Evolutionary conservation across 2,329 filamentous ascomycete genomes (phyloP).

Genomic region (Penicillium janthinellum): DNA sequence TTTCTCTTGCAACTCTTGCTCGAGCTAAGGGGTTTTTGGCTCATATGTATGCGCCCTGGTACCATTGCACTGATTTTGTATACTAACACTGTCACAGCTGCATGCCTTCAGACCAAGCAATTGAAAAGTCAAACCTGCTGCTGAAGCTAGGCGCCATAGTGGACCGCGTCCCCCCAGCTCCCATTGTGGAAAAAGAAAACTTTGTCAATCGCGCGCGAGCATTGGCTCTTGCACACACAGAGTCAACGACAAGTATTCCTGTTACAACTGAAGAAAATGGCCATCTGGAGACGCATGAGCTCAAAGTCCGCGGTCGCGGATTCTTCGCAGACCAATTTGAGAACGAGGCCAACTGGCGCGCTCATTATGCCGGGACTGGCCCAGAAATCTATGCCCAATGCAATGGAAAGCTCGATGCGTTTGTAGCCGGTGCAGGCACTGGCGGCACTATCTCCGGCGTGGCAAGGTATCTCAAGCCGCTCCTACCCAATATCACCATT

Average conservation of each 20-base stretch:
- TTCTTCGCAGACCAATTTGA: slow-evolving; percentile 98
- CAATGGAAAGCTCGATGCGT: slow-evolving; percentile 74
- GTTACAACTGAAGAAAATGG: slow-evolving; percentile 12
- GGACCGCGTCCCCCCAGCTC: slow-evolving; percentile 84
- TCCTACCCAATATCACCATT: slow-evolving; percentile 64
- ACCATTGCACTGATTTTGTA: background rate
- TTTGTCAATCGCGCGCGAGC: slow-evolving; percentile 89
- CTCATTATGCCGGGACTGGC: slow-evolving; percentile 80
- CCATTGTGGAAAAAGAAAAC: slow-evolving; percentile 89
- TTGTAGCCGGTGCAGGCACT: slow-evolving; percentile 90
- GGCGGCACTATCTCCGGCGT: slow-evolving; percentile 92
- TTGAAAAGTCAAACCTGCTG: slow-evolving; percentile 87
- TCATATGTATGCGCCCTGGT: slow-evolving; percentile 66
- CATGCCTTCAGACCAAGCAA: slow-evolving; percentile 90
- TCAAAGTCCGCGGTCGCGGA: slow-evolving; percentile 66
- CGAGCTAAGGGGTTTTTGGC: slow-evolving; percentile 86
- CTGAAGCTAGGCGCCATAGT: slow-evolving; percentile 89
- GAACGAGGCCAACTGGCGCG: slow-evolving; percentile 81
- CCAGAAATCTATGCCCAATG: slow-evolving; percentile 87
- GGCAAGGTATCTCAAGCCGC: slow-evolving; percentile 77
- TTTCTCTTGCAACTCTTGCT: slow-evolving; percentile 87
- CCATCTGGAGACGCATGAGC: slow-evolving; percentile 23
- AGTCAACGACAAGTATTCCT: slow-evolving; percentile 22
- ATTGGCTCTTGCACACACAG: slow-evolving; percentile 73
- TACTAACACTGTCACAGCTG: slow-evolving; percentile 53